Base-by-base conservation (phyloP, 169 alveolate genomes). In the Eimeria falciformis region DNA sequence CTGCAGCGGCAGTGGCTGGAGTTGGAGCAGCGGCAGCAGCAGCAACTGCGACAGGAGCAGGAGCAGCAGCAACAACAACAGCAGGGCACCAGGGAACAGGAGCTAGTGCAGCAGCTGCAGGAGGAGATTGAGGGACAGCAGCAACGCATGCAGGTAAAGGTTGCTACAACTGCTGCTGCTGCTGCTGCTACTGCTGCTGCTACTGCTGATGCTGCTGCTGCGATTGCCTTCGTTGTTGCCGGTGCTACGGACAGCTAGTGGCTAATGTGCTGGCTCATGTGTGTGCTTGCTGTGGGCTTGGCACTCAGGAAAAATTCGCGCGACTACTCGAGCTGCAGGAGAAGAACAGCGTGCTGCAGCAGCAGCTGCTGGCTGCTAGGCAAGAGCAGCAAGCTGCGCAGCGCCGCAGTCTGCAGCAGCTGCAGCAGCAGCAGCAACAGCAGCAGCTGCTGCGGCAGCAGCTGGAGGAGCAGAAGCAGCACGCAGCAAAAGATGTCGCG, bases 391-490 rank as follows among this genome's bases (percentile, higher is more conserved):
- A 75, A 46, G 45, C 25, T 6, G 85, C 6, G 25, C 50, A 50
- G 62, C 50, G 85, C 65, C 29, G 85, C 33, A 4, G 33, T 27
- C 21, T 46, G 43, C 65, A 75, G 66, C 85, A 75, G 85, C 43
- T 27, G n/a, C 46, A 75, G 65, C 40, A 45, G 65, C 85, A 43
- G 62, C 62, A 50, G 62, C 62, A 50, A 14, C 62, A 50, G 62
- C n/a, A 11, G 65, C 66, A 75, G 65, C 45, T 45, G 25, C 85
- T 75, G 85, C 85, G 43, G 37, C 85, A 75, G 66, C 85, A 75
- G n/a, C 85, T 75, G 62, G 85, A 12, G 12, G 55, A 17, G 37
- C 58, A 45, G 45, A 43, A 75, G 85, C 85, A 75, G 62, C 85
- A 75, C 29, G 53, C 81, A 69, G 81, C 81, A 25, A 46, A 21